Evolutionary conservation across 176 grass and related monocot species (phyloP).

Genomic region (Oryza punctata): DNA sequence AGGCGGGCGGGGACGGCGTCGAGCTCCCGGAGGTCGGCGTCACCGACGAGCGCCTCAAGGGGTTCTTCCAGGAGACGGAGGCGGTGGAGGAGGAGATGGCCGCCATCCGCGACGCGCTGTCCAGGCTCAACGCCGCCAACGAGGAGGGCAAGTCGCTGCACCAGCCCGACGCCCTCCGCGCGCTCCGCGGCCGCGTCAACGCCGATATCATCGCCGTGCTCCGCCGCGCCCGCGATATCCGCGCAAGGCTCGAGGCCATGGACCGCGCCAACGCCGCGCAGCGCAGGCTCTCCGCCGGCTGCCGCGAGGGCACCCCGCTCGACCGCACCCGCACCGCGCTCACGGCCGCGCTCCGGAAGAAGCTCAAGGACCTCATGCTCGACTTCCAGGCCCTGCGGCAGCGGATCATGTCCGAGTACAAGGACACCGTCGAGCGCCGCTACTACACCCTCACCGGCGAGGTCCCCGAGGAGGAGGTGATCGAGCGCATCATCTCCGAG

Average conservation of each 20-base stretch:
- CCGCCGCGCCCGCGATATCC: conserved; percentile 66
- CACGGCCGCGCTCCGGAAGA: conserved; percentile 80
- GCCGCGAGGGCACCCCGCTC: conserved; percentile 78
- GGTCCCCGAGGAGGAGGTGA: conserved; percentile 84
- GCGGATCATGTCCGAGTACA: conserved; percentile 90
- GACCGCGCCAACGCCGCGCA: conserved; percentile 75
- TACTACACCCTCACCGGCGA: conserved; percentile 90
- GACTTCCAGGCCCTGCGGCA: conserved; percentile 94
- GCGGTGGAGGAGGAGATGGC: conserved; percentile 85
- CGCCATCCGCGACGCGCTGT: conserved; percentile 74
- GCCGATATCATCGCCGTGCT: conserved; percentile 72
- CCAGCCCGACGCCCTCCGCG: conserved; percentile 74
- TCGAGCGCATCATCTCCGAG: conserved; percentile 84
- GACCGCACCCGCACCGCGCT: conserved; percentile 90
- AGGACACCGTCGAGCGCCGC: conserved; percentile 85
- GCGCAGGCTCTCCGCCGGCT: conserved; percentile 65
- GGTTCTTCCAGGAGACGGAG: conserved; percentile 84
- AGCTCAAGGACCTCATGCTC: conserved; percentile 93
- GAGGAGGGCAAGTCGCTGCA: conserved; percentile 89
- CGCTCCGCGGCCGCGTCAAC: conserved; percentile 73
- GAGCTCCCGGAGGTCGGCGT: conserved; percentile 50
- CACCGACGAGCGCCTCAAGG: conserved; percentile 71
- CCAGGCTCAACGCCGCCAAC: conserved; percentile 69
- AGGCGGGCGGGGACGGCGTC: conserved; percentile 50
- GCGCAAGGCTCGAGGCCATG: conserved; percentile 70